phyloP scores from a whole-genome alignment of 208 protist species.

The Leishmania gerbilli region DNA sequence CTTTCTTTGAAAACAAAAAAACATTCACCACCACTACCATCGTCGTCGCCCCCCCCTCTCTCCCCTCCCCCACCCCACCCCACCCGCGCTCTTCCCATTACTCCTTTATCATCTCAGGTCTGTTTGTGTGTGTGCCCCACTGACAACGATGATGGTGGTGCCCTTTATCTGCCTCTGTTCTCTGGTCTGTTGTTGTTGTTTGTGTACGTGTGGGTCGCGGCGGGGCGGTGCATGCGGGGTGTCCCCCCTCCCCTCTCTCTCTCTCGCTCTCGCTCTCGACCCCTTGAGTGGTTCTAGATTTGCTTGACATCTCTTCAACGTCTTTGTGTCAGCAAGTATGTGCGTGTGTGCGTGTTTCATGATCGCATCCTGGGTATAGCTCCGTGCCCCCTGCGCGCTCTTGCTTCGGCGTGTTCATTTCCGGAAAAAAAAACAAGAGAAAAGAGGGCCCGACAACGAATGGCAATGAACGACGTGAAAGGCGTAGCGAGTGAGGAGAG shows the following conservation, averaged over 20 bases:
- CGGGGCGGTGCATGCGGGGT: background rate
- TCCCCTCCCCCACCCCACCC: background rate
- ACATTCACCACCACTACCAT: background rate
- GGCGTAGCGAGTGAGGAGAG: background rate
- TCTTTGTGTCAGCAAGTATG: background rate
- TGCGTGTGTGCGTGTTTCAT: constrained; percentile 2
- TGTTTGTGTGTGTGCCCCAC: background rate
- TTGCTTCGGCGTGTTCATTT: background rate
- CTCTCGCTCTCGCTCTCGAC: background rate
- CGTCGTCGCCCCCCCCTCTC: no score
- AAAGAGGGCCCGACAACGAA: no score
- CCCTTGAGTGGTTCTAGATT: background rate
- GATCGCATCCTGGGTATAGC: background rate
- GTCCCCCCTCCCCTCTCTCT: no score
- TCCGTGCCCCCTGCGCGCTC: background rate
- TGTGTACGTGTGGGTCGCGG: background rate
- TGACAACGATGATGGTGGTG: no score
- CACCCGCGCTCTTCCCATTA: background rate
- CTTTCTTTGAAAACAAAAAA: background rate
- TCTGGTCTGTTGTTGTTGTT: background rate
- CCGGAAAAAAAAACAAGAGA: background rate
- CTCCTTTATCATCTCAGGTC: background rate
- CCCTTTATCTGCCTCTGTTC: background rate
- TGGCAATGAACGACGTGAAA: background rate
- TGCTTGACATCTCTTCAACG: background rate